Base-by-base conservation (phyloP, 2,329 filamentous ascomycete species). In the Colletotrichum sp. region DNA sequence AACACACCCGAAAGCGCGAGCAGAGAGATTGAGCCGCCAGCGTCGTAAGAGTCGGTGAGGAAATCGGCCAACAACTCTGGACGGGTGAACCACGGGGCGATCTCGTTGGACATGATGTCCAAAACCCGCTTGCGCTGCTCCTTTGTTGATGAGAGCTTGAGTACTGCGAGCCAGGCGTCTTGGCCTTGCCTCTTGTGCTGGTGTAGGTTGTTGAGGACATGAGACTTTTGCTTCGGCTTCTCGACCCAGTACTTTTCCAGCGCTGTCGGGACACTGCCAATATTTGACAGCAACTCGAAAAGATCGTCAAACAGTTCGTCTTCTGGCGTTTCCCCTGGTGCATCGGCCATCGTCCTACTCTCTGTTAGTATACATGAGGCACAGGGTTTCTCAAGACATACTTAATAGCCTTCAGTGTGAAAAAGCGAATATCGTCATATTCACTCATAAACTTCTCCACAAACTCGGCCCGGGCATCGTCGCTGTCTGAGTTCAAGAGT, bases 1-100 rank as follows among this genome's bases (percentile, higher is more conserved):
- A 98, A 99, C 62, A 99, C 93, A 68, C 97, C 97, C 1, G 95
- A 98, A 2, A 99, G 89, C 3, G 98, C 96, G 24, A 98, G 90
- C 6, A 99, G 89, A 6, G 97, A 96, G 64, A 93, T 95, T 16
- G 95, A 94, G 60, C 97, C 97, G 68, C 96, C 96, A 9, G 93
- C 88, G 80, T 98, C 91, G 87, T 98, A 99, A 34, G 93, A 98
- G 85, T 97, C 95, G n/a, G 96, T 98, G 71, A 99, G 87, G 84
- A 99, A 99, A 86, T 99, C 97, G 89, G 98, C 96, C 39, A 99
- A 90, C 55, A 98, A 89, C 82, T 99, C 96, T 2, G 96, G 94
- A 77, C 95, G 95, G 64, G 89, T 90, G 85, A 99, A 98, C 95
- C 95, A 98, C 1, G 96, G 96, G 28, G 95, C 94, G 79, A 98